These are phyloP conservation scores for Pythium myriotylum DNA, from an alignment of 352 stramenopile genomes.

Conservation along the genomic window DNA sequence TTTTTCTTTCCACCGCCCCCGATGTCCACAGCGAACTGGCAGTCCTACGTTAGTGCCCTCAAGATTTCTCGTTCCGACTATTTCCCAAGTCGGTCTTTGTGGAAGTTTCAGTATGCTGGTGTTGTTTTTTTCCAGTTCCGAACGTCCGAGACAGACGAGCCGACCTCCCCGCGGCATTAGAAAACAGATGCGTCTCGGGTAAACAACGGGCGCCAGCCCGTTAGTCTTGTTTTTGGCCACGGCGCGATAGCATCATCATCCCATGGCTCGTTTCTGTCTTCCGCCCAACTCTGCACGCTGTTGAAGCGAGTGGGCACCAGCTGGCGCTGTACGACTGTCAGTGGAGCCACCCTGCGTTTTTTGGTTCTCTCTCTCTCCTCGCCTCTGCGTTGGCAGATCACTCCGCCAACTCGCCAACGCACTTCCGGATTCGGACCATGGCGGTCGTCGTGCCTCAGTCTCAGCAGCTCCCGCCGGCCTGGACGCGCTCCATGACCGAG, in stretches of 20 bases:
- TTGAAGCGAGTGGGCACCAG: slow-evolving; percentile 1
- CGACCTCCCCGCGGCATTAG: background rate
- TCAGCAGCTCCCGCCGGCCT: slow-evolving; percentile 21
- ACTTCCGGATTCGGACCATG: slow-evolving; percentile 23
- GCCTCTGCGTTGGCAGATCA: background rate
- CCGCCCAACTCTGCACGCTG: background rate
- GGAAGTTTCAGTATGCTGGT: too few relatives aligned
- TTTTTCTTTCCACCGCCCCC: too few relatives aligned
- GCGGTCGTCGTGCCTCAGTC: slow-evolving; percentile 13
- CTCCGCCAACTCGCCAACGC: background rate
- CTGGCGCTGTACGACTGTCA: background rate
- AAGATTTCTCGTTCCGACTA: too few relatives aligned
- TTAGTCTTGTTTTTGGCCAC: background rate
- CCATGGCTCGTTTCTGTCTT: background rate
- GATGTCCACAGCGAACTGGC: too few relatives aligned
- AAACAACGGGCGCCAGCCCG: background rate
- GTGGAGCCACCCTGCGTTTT: background rate
- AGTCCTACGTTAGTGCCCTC: too few relatives aligned
- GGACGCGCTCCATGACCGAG: slow-evolving; percentile 5
- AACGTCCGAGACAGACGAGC: too few relatives aligned
- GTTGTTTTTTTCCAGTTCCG: too few relatives aligned
- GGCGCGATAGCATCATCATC: background rate
- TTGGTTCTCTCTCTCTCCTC: background rate
- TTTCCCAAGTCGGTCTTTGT: too few relatives aligned
- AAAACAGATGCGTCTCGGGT: slow-evolving; percentile 1